These are phyloP conservation scores for Kandelia obovata DNA, from an alignment of 345 rosid genomes.

Conservation along the genomic window DNA sequence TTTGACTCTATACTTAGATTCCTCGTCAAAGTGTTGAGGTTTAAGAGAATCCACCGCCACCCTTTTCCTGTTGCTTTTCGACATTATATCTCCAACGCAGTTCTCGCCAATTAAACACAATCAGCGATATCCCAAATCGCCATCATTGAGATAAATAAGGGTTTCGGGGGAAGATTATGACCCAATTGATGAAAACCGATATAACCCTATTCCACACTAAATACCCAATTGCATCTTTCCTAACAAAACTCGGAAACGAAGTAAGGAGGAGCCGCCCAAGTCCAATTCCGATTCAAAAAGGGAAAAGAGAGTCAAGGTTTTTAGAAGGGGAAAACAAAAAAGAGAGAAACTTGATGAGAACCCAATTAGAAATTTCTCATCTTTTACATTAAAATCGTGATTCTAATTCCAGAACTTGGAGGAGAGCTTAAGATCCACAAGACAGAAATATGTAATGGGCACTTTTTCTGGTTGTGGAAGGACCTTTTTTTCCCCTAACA, in stretches of 20 bases:
- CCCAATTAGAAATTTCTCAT: not conserved
- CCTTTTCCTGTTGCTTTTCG: constrained; percentile 30
- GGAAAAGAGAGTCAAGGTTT: not conserved
- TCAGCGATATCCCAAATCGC: not conserved
- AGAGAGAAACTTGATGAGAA: constrained; percentile 1
- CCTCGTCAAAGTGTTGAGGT: constrained; percentile 16
- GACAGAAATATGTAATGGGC: not conserved
- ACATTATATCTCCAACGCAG: constrained; percentile 14
- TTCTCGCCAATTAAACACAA: constrained; percentile 1
- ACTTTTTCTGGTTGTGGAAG: not conserved
- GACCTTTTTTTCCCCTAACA: too few species aligned
- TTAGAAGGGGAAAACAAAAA: not conserved
- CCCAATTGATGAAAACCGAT: not conserved
- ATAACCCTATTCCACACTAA: not conserved
- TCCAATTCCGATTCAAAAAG: constrained; percentile 9
- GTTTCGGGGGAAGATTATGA: not conserved
- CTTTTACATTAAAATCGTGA: not conserved
- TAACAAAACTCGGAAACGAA: not conserved
- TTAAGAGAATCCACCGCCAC: constrained; percentile 9
- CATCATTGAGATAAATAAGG: not conserved
- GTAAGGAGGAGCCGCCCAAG: too few species aligned
- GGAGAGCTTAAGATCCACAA: not conserved
- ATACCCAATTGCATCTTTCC: constrained; percentile 7
- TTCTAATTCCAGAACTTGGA: too few species aligned
- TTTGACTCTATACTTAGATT: constrained; percentile 21